Evolutionary conservation across 768 basidiomycete species (phyloP).

Genomic region (Leccinum rimulosum): DNA sequence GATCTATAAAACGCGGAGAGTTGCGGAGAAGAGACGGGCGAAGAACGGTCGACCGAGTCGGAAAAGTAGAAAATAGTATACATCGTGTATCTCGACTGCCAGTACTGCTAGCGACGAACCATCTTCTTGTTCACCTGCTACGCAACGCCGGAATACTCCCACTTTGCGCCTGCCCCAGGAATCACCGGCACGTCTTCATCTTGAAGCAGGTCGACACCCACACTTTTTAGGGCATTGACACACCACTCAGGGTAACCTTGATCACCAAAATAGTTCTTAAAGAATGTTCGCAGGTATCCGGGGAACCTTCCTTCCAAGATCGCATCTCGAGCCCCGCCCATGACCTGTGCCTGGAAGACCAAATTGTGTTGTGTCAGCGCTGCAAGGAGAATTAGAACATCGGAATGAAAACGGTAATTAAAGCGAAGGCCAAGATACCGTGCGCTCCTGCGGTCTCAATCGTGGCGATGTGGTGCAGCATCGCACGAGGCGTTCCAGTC

Average conservation of each 20-base stretch:
- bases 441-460: constrained; percentile 86
- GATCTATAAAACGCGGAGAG: constrained; percentile 73
- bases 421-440: constrained; percentile 42
- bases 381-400: constrained; percentile 28
- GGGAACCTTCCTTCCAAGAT: constrained; percentile 80
- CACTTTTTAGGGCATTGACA: constrained; percentile 76
- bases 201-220: constrained; percentile 80
- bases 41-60: constrained; percentile 78
- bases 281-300: constrained; percentile 71
- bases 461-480: constrained; percentile 72
- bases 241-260: constrained; percentile 88
- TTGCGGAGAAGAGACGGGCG: constrained; percentile 59
- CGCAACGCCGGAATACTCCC: constrained; percentile 66
- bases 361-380: constrained; percentile 83
- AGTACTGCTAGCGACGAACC: neutral
- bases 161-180: constrained; percentile 65
- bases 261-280: constrained; percentile 71
- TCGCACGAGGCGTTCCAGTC: constrained; percentile 63
- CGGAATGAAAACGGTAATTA: constrained; percentile 19
- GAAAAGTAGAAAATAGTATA: constrained; percentile 29
- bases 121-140: constrained; percentile 11
- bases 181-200: constrained; percentile 49
- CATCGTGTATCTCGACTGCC: constrained; percentile 5
- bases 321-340: constrained; percentile 82
- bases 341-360: constrained; percentile 81